Percentiles rank a stretch among this genome's conserved stretches.
phyloP scores from a whole-genome alignment of 148 eudicot genomes.

The Heliamphora exappendiculata region DNA sequence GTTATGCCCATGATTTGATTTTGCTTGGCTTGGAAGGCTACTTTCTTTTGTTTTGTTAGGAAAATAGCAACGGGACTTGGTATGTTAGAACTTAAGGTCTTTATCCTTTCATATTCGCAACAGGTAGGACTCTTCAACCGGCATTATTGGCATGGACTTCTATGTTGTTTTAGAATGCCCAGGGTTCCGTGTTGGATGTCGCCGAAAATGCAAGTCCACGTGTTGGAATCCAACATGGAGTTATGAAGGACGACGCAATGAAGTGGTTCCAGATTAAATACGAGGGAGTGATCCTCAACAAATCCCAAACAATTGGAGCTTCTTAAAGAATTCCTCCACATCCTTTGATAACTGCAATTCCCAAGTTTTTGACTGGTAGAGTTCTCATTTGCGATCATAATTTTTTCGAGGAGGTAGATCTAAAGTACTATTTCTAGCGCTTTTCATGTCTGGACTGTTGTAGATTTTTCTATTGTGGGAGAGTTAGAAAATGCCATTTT shows the following conservation, averaged over 20 bases:
- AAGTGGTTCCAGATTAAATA: slow-evolving; percentile 43
- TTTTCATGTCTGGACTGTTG: not conserved
- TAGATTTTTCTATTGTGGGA: not conserved
- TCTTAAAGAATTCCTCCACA: not conserved
- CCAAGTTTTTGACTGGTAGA: not conserved
- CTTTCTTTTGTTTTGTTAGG: not conserved
- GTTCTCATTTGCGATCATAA: not conserved
- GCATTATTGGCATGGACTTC: slow-evolving; percentile 47
- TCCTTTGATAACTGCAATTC: not conserved
- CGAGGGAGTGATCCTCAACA: slow-evolving; percentile 45
- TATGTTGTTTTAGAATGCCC: slow-evolving; percentile 39
- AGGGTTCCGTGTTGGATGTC: slow-evolving; percentile 36
- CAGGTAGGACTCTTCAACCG: slow-evolving; percentile 44
- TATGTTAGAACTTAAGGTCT: not conserved
- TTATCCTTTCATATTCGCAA: slow-evolving; percentile 1
- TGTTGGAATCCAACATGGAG: slow-evolving; percentile 40
- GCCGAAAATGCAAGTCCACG: slow-evolving; percentile 41
- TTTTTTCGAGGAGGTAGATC: not conserved
- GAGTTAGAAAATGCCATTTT: not conserved
- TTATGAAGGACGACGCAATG: slow-evolving; percentile 36
- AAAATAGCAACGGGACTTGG: not conserved
- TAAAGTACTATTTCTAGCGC: not conserved
- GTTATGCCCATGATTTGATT: not conserved
- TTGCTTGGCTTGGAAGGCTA: not conserved
- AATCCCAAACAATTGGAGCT: slow-evolving; percentile 19